Evolutionary conservation across 148 eudicot genomes (phyloP).

Genomic region (Polygonum aviculare): DNA sequence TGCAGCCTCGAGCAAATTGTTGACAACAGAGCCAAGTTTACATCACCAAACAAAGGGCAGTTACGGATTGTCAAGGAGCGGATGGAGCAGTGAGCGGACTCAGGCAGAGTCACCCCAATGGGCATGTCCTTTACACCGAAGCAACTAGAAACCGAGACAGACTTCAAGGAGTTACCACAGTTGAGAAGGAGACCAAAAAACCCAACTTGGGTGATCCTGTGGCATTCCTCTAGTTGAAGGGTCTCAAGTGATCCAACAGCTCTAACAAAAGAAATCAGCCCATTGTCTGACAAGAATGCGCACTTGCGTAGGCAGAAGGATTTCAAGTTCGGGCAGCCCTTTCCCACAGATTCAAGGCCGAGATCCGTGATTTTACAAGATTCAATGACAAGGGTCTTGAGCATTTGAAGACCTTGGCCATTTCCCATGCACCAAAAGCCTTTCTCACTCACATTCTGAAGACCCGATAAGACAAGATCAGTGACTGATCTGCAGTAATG

Average conservation of each 20-base stretch:
- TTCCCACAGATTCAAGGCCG: slow-evolving; percentile 62
- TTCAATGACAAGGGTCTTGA: slow-evolving; percentile 41
- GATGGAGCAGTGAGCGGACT: slow-evolving; percentile 32
- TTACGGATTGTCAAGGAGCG: slow-evolving; percentile 51
- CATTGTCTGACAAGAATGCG: slow-evolving; percentile 68
- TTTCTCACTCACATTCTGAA: slow-evolving; percentile 64
- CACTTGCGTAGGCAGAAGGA: slow-evolving; percentile 37
- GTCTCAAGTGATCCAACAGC: slow-evolving; percentile 45
- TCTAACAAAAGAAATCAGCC: slow-evolving; percentile 61
- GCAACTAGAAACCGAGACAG: slow-evolving; percentile 56
- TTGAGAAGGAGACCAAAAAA: slow-evolving; percentile 55
- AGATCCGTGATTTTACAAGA: slow-evolving; percentile 70
- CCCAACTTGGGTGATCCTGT: slow-evolving; percentile 78
- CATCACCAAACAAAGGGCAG: slow-evolving; percentile 72
- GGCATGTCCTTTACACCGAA: slow-evolving; percentile 55
- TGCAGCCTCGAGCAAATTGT: slow-evolving; percentile 52
- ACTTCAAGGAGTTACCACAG: slow-evolving; percentile 54
- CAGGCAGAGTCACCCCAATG: slow-evolving; percentile 29
- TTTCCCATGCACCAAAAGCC: slow-evolving; percentile 98
- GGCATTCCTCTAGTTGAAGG: slow-evolving; percentile 78
- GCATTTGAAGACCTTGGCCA: slow-evolving; percentile 59
- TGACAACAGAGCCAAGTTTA: slow-evolving; percentile 49
- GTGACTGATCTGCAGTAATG: slow-evolving; percentile 61
- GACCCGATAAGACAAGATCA: slow-evolving; percentile 47
- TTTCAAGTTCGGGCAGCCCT: slow-evolving; percentile 71